Percentiles rank a stretch among this genome's conserved stretches.
Evolutionary conservation across 2,329 filamentous ascomycete genomes (phyloP).

Genomic region (Pyricularia pennisetigena): DNA sequence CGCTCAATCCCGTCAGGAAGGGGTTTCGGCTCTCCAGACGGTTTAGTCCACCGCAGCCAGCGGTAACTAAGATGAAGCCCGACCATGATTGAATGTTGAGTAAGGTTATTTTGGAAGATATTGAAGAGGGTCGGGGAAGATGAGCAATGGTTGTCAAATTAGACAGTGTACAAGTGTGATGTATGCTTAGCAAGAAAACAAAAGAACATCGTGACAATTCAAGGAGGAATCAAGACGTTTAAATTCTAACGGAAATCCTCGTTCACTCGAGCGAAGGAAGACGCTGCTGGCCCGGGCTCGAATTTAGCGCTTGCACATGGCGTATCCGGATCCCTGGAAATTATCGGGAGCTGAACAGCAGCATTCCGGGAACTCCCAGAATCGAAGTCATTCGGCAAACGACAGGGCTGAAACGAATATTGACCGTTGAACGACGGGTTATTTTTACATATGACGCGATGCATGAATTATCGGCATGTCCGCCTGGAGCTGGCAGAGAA

Average conservation of each 20-base stretch:
- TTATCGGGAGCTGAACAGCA: constrained; percentile 5
- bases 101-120: not conserved
- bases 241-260: not conserved
- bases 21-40: constrained; percentile 13
- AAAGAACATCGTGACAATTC: not conserved
- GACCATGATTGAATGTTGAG: constrained; percentile 7
- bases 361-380: constrained; percentile 1
- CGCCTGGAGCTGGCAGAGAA: not conserved
- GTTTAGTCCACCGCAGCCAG: constrained; percentile 20
- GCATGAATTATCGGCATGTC: not conserved
- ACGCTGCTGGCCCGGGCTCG: not conserved
- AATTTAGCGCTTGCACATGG: not conserved
- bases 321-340: constrained; percentile 1
- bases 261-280: not conserved
- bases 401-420: not conserved
- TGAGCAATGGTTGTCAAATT: not conserved
- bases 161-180: not conserved
- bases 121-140: not conserved
- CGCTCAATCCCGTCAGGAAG: constrained; percentile 31
- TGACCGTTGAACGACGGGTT: not conserved
- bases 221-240: not conserved
- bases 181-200: not conserved
- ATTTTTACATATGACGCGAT: not conserved
- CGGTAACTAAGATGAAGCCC: constrained; percentile 21
- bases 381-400: not conserved